Base-by-base conservation (phyloP, 768 basidiomycete genomes). In the Hericium coralloides region DNA sequence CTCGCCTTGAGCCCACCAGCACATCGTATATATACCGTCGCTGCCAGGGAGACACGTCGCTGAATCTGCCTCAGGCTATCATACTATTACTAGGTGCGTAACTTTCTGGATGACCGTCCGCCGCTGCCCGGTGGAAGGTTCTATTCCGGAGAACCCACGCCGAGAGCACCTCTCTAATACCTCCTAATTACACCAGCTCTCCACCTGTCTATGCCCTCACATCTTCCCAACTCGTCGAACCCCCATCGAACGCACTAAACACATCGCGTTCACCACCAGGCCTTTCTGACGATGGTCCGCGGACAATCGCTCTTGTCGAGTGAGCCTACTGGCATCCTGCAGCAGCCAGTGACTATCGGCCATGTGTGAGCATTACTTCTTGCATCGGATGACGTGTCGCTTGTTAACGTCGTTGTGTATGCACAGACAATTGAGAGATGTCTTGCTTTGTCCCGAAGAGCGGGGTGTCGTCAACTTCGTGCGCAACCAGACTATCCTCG, bases 371-470 rank as follows among this genome's bases (percentile, higher is more conserved):
- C 60, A 56, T 49, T 53, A 18, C 52, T 6, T 9, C 26, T 14
- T 43, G 49, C 2, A 25, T 12, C 18, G 20, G 15, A 49, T 57
- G 49, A 63, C 56, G 37, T 22, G 23, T 45, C 52, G 45, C 58
- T 38, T 49, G 55, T 66, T 57, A 58, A 38, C 56, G 26, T 41
- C 55, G 49, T 39, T 47, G 53, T 1, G 12, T 2, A 12, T 14
- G 31, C 56, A 41, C 68, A 88, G 87, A 25, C 89, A 92, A 70
- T 73, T 92, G 26, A 79, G 89, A 38, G 89, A 92, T 72, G 80
- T 92, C 51, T 70, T 91, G 52, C 79, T 87, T 58, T 89, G 87
- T 68, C 89, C 88, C 1, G 74, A 80, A 5, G 79, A 84, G 60
- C 72, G 77, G 12, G 85, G 87, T 2, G 65, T 84, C 5, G 78